A percentile compares a stretch with the other conserved stretches of the same genome.
Evolutionary conservation across 768 basidiomycete species (phyloP).

Genomic region (Hericium erinaceus): DNA sequence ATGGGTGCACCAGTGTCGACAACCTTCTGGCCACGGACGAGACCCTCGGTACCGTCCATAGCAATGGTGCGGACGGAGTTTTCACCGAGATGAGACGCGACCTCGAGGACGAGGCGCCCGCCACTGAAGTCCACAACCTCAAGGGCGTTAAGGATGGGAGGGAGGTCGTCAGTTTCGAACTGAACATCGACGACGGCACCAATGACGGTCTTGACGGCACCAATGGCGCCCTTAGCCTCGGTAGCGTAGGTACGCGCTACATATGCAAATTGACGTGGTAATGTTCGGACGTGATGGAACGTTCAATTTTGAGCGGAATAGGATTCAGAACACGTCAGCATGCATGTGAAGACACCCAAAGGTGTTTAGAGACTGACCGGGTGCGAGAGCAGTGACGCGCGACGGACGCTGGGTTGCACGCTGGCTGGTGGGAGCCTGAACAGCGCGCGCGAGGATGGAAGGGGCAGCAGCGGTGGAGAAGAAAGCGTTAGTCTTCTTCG

Average conservation of each 20-base stretch:
- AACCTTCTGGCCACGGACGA: conserved; percentile 97
- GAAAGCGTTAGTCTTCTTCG: conserved; percentile 70
- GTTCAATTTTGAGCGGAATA: conserved; percentile 5
- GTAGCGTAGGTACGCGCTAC: conserved; percentile 85
- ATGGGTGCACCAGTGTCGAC: conserved; percentile 96
- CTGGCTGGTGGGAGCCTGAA: conserved; percentile 28
- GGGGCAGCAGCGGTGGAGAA: conserved; percentile 59
- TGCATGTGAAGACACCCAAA: not conserved
- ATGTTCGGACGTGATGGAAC: conserved; percentile 14
- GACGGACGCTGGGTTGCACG: conserved; percentile 36
- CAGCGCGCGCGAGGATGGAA: conserved; percentile 44
- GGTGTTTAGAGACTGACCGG: conserved; percentile 35
- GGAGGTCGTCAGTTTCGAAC: conserved; percentile 90
- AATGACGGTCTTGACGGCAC: conserved; percentile 95
- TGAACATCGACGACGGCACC: conserved; percentile 99
- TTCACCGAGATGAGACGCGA: conserved; percentile 96
- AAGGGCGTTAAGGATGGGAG: conserved; percentile 97
- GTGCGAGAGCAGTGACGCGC: conserved; percentile 39
- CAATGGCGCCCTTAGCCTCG: conserved; percentile 64
- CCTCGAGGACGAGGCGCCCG: conserved; percentile 97
- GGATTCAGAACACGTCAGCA: not conserved
- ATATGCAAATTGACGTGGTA: conserved; percentile 18
- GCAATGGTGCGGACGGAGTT: conserved; percentile 99
- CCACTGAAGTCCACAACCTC: conserved; percentile 93
- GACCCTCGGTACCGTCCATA: conserved; percentile 99